These are phyloP conservation scores for Botryotinia narcissicola DNA, from an alignment of 2,329 filamentous ascomycete genomes.

Conservation along the genomic window DNA sequence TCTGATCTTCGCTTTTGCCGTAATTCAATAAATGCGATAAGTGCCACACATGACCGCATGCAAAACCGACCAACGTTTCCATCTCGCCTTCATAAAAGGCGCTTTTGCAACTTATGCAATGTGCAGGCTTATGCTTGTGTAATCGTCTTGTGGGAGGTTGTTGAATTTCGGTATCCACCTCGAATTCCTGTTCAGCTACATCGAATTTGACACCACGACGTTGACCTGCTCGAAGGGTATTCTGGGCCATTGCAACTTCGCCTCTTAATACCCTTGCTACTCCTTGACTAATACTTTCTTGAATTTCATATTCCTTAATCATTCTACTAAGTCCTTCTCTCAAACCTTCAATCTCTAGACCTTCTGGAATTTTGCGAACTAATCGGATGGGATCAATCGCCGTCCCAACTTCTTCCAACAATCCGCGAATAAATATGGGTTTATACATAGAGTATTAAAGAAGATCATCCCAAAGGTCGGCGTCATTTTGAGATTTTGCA, in stretches of 20 bases:
- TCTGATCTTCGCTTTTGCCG: slow-evolving; percentile 34
- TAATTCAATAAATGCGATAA: slow-evolving; percentile 64
- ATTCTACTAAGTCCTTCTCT: slow-evolving; percentile 85
- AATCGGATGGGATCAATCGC: slow-evolving; percentile 89
- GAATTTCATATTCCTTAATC: slow-evolving; percentile 93
- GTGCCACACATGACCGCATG: slow-evolving; percentile 80
- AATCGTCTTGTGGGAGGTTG: slow-evolving; percentile 20
- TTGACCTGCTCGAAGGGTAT: slow-evolving; percentile 73
- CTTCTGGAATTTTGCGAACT: slow-evolving; percentile 86
- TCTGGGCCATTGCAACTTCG: slow-evolving; percentile 84
- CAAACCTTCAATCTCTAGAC: slow-evolving; percentile 86
- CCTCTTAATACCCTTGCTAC: slow-evolving; percentile 83
- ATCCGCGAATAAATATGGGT: slow-evolving; percentile 84
- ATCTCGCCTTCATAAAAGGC: slow-evolving; percentile 59
- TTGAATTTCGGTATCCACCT: slow-evolving; percentile 23
- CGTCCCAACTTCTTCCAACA: slow-evolving; percentile 92
- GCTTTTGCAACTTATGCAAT: slow-evolving; percentile 58
- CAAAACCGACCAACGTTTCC: slow-evolving; percentile 75
- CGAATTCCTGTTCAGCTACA: slow-evolving; percentile 49
- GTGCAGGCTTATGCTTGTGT: slow-evolving; percentile 46
- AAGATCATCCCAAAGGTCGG: slow-evolving; percentile 91
- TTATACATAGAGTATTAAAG: slow-evolving; percentile 98
- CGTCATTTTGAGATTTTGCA: slow-evolving; percentile 88
- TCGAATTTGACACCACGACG: slow-evolving; percentile 88
- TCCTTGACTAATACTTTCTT: slow-evolving; percentile 86